Percentiles rank a stretch among this genome's conserved stretches.
These are phyloP conservation scores for Pyricularia sp. DNA, from an alignment of 2,329 filamentous ascomycete genomes.

Conservation along the genomic window DNA sequence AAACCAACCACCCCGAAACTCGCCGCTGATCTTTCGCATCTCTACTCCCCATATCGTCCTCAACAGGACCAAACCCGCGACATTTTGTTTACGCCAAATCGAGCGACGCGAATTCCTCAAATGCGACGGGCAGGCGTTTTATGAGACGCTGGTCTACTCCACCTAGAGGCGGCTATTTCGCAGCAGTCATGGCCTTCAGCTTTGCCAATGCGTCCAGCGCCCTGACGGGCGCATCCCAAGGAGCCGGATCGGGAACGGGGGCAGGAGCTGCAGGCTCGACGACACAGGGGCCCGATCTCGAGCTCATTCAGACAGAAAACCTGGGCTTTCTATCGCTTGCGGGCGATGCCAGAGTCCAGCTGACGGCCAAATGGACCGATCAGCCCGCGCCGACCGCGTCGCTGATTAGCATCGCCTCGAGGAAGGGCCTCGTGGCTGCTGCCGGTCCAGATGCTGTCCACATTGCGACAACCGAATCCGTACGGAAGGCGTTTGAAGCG, in stretches of 20 bases:
- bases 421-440: slow-evolving; percentile 70
- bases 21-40: neutral
- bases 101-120: slow-evolving; percentile 1
- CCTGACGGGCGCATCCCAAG: slow-evolving; percentile 23
- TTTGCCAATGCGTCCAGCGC: slow-evolving; percentile 36
- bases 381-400: slow-evolving; percentile 67
- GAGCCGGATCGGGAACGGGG: slow-evolving; percentile 14
- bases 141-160: slow-evolving; percentile 19
- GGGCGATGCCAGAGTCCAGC: slow-evolving; percentile 68
- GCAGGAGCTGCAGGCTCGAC: slow-evolving; percentile 16
- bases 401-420: slow-evolving; percentile 70
- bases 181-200: slow-evolving; percentile 49
- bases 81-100: neutral
- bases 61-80: neutral
- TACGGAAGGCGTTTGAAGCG: slow-evolving; percentile 61
- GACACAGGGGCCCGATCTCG: slow-evolving; percentile 49
- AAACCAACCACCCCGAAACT: neutral
- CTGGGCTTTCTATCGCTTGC: slow-evolving; percentile 72
- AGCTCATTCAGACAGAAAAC: slow-evolving; percentile 72
- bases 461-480: slow-evolving; percentile 61
- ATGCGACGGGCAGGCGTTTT: slow-evolving; percentile 13
- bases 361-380: slow-evolving; percentile 67
- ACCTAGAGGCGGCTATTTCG: slow-evolving; percentile 20
- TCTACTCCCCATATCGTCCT: neutral
- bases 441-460: slow-evolving; percentile 71